These are phyloP conservation scores for Calonectria montana DNA, from an alignment of 2,329 filamentous ascomycete genomes.

Conservation along the genomic window DNA sequence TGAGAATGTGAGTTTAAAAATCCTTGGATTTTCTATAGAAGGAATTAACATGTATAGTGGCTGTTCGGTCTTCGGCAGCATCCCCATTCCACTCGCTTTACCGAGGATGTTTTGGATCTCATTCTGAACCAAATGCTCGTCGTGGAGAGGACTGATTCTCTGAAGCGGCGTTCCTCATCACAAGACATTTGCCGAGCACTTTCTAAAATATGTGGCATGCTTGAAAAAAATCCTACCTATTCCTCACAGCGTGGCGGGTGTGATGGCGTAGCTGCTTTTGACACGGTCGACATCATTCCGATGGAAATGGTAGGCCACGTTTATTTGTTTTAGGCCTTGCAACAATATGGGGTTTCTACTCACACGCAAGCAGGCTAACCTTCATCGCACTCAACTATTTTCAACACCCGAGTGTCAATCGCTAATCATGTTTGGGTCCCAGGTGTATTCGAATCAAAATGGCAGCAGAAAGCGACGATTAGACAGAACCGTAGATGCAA, in stretches of 20 bases:
- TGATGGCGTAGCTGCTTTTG: background rate
- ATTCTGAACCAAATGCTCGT: background rate
- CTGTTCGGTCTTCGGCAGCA: background rate
- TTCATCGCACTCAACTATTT: background rate
- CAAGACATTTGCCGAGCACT: background rate
- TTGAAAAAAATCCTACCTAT: background rate
- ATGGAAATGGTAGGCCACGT: background rate
- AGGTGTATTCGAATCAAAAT: background rate
- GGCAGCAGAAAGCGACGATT: background rate
- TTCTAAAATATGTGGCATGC: background rate
- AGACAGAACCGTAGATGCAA: background rate
- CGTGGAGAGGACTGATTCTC: background rate
- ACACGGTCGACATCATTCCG: background rate
- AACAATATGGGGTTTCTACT: background rate
- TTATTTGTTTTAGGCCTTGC: background rate
- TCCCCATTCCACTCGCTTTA: background rate
- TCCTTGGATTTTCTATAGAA: background rate
- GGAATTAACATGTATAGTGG: background rate
- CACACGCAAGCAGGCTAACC: background rate
- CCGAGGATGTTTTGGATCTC: background rate
- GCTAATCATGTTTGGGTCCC: background rate
- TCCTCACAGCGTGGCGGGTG: background rate
- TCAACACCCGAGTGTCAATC: background rate
- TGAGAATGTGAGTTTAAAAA: background rate
- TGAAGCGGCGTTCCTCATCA: background rate